Evolutionary conservation across 352 stramenopile genomes (phyloP), one percentile per base, ranked within the genome.

Genomic region (Plasmopara muralis): DNA sequence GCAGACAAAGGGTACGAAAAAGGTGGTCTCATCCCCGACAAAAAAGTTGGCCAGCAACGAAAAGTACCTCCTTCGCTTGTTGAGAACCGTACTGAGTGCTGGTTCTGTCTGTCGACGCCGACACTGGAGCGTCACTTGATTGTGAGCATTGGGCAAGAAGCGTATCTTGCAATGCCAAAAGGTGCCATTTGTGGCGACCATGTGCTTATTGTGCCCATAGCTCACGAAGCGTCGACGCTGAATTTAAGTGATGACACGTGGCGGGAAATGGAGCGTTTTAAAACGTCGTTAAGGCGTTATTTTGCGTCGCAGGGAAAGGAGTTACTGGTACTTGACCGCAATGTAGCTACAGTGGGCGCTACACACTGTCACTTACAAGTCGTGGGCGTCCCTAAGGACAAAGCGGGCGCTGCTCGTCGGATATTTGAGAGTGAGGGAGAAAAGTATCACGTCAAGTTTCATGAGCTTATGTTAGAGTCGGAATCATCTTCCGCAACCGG

Each of bases 121-220:
- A 83, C 69, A 16, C 60, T 92, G 0, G 82, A 89, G 60, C 81
- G 76, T 10, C 82, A 92, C 49, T 66, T 92, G 55, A 88, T 92
- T 48, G 79, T 89, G 33, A 87, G 77, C 47, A 92, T 92, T 50
- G 81, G 81, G 7, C 63, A 85, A 49, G 74, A 89, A 47, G 77
- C 77, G 13, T 92, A 92, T 54, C 58, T 92, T 28, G 81, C 81
- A 9, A 83, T 92, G 68, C 78, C 81, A 4, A 92, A 92, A 49
- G 81, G 81, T 5, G 77, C 78, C 6, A 89, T 92, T 62, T 83
- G 82, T 38, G 59, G 63, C 31, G 81, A 92, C 42, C 81, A 92
- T 58, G 33, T 78, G 50, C 68, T 92, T 4, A 89, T 92, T 47
- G 72, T 92, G 10, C 81, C 81, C 0, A 89, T 92, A 57, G 75